A percentile compares a stretch with the other conserved stretches of the same genome.
Conservation (phyloP, 768 basidiomycete species). For the Rhizopogon vinicolor region DNA sequence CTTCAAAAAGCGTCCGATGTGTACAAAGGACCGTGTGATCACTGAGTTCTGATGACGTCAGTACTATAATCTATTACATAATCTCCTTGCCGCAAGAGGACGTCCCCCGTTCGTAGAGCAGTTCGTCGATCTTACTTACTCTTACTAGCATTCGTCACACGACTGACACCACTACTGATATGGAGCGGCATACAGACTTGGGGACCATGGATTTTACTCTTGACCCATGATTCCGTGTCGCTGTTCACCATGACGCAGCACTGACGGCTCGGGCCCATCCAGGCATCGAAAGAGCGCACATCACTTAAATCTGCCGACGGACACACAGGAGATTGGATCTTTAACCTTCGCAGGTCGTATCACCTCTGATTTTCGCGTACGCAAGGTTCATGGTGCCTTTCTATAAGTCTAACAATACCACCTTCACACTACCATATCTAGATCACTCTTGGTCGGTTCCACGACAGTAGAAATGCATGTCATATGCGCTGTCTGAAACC, state of each 20-base stretch:
- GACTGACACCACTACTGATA: slow-evolving; percentile 32
- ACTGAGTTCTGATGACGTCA: too few species aligned
- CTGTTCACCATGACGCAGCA: slow-evolving; percentile 2
- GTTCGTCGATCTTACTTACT: slow-evolving; percentile 27
- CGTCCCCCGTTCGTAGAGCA: slow-evolving; percentile 51
- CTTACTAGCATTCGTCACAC: background rate
- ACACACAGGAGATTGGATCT: slow-evolving; percentile 64
- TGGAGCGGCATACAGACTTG: slow-evolving; percentile 91
- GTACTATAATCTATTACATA: too few species aligned
- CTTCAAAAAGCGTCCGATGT: too few species aligned
- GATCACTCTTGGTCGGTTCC: slow-evolving; percentile 85
- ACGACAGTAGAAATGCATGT: slow-evolving; percentile 91
- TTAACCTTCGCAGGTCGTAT: slow-evolving; percentile 76
- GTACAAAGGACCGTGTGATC: too few species aligned
- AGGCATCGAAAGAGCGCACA: slow-evolving; percentile 31
- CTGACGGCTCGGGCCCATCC: background rate
- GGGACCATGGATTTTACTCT: slow-evolving; percentile 19
- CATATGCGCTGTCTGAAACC: slow-evolving; percentile 90
- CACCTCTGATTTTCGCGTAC: slow-evolving; percentile 48
- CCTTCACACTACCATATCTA: slow-evolving; percentile 23
- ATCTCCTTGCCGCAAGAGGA: too few species aligned
- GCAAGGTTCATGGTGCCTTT: slow-evolving; percentile 47
- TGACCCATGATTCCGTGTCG: too few species aligned
- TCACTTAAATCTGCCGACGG: slow-evolving; percentile 96
- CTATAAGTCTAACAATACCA: background rate